Evolutionary conservation across 257 asterid species (phyloP).

Genomic region (Verbena officinalis): DNA sequence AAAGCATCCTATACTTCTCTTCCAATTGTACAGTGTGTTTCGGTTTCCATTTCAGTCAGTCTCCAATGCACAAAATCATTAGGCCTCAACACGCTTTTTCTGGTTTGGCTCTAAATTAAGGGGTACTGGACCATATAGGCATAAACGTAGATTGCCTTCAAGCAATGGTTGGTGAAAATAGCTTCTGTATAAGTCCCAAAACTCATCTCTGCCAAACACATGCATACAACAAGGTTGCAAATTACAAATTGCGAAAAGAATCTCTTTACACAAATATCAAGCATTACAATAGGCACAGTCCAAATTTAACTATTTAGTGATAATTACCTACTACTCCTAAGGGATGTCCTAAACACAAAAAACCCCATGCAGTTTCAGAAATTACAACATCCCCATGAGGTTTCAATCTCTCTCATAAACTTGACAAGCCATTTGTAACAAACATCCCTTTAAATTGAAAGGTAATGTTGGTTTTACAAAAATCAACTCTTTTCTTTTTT

Average conservation of each 20-base stretch:
- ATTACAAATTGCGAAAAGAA: constrained; percentile 3
- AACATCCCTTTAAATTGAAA: no score
- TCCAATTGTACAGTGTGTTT: constrained; percentile 2
- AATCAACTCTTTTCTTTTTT: no score
- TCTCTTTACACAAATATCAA: not conserved
- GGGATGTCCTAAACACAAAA: no score
- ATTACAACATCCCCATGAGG: no score
- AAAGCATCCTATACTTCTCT: not conserved
- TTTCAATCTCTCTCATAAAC: no score
- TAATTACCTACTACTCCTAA: not conserved
- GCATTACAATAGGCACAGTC: not conserved
- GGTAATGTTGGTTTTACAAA: no score
- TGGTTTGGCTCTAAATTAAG: constrained; percentile 32
- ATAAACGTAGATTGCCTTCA: constrained; percentile 66
- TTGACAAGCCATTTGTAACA: no score
- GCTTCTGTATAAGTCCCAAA: constrained; percentile 83
- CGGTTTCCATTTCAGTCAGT: constrained; percentile 7
- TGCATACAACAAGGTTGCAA: constrained; percentile 10
- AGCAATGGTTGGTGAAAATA: constrained; percentile 67
- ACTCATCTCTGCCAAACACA: constrained; percentile 73
- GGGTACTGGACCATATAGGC: constrained; percentile 64
- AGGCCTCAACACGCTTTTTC: constrained; percentile 30
- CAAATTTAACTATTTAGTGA: not conserved
- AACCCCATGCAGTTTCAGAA: not conserved
- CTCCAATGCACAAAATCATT: not conserved